Evolutionary conservation across 225 moss, liverwort and hornwort genomes (phyloP).

Genomic region (Asterella californica): DNA sequence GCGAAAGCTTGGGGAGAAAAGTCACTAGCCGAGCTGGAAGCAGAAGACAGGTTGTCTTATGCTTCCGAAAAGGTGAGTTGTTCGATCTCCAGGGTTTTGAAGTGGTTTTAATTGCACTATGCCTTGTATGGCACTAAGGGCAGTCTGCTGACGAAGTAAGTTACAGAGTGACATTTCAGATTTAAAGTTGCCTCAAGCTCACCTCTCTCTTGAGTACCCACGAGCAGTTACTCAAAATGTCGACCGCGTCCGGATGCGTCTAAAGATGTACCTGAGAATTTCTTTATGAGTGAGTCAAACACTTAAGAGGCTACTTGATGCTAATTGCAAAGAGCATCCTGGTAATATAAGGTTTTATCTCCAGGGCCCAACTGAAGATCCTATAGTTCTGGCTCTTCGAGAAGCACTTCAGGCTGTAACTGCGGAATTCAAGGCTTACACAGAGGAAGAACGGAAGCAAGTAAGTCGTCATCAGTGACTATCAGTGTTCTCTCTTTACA

Average conservation of each 20-base stretch:
- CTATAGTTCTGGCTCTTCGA: constrained; percentile 70
- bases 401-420: constrained; percentile 62
- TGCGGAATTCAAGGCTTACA: constrained; percentile 67
- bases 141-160: no score
- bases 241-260: no score
- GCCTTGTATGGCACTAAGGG: no score
- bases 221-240: no score
- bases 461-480: constrained; percentile 32
- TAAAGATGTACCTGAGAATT: no score
- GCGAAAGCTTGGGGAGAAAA: constrained; percentile 78
- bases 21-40: constrained; percentile 80
- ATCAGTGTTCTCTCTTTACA: background rate
- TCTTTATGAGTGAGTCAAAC: no score
- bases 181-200: no score
- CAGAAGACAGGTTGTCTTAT: constrained; percentile 90
- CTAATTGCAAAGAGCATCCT: no score
- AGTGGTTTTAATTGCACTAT: background rate
- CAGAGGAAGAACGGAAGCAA: constrained; percentile 86
- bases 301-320: no score
- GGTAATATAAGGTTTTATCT: background rate
- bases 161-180: no score
- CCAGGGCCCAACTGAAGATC: constrained; percentile 87
- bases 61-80: constrained; percentile 76
- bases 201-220: no score
- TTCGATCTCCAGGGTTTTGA: background rate